Base-by-base conservation (phyloP, 2,329 filamentous ascomycete species). In the Tympanopsis confertula region DNA sequence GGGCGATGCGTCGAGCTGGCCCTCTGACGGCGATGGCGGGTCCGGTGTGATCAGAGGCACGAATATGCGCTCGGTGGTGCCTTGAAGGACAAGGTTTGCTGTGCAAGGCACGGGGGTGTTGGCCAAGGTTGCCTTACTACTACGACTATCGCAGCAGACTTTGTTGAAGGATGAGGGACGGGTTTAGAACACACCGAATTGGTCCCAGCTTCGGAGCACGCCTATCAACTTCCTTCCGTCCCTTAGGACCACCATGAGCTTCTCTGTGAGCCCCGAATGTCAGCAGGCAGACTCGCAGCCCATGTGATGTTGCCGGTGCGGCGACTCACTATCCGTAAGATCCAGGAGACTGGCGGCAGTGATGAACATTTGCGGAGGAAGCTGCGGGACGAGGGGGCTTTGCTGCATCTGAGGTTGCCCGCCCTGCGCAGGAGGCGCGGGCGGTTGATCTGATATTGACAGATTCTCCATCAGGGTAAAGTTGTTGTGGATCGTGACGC, bases 301-400 rank as follows among this genome's bases (percentile, higher is more conserved):
- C 41, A 14, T 24, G 26, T 18, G 28, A 14, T 13, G 35, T 19
- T 15, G 17, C 19, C 17, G 26, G 38, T 35, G 35, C 40, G 32
- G 39, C 42, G 51, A 52, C 84, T 68, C 77, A 96, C 89, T 98
- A 66, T 98, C 91, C 50, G 91, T 96, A 52, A 98, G 71, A 58
- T 98, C 91, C 41, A 98, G 68, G 41, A 98, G 69, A 66, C 96
- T 91, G 39, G 91, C 88, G 20, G 91, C 91, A 20, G 91, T 98
- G 14, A 91, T 94, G 65, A 98, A 98, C 82, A 96, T 95, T 67
- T 98, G 89, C 42, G 88, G 88, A 13, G 85, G 85, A 28, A 89
- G 66, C 60, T 86, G 82, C 45, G 75, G 71, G 20, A 61, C 64
- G 5, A 51, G 47, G 38, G 51, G 42, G 35, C 38, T 22, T 26